Conservation (phyloP, 305 asterid species). For the Plantago coronopus region DNA sequence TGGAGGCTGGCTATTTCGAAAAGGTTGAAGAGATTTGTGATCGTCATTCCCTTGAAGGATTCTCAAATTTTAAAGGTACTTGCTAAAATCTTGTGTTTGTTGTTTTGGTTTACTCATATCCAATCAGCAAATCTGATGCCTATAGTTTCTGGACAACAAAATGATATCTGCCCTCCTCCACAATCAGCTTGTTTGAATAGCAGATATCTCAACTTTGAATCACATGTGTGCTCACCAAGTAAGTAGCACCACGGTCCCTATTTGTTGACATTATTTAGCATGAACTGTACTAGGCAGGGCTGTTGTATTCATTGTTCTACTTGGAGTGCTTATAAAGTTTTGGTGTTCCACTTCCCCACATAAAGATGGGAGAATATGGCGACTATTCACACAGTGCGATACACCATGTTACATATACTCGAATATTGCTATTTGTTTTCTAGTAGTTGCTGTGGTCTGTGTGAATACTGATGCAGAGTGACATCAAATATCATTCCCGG, state of each 20-base stretch:
- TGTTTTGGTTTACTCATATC: slow-evolving; percentile 2
- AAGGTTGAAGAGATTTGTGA: slow-evolving; percentile 91
- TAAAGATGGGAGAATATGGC: no score
- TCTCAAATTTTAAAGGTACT: slow-evolving; percentile 60
- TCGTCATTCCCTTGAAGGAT: slow-evolving; percentile 75
- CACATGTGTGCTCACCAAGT: no score
- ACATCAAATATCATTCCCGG: slow-evolving; percentile 6
- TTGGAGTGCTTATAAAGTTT: no score
- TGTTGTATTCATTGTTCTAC: no score
- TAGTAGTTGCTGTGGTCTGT: background rate
- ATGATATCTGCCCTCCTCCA: background rate
- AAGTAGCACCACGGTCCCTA: slow-evolving; percentile 1
- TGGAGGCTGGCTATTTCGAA: slow-evolving; percentile 95
- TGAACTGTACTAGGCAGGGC: background rate
- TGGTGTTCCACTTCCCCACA: no score
- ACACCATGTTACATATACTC: no score
- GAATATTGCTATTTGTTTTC: no score
- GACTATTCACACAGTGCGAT: no score
- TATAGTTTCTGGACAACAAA: no score
- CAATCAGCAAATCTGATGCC: background rate
- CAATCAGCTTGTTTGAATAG: slow-evolving; percentile 10
- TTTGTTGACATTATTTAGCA: slow-evolving; percentile 2
- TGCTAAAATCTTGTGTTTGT: slow-evolving; percentile 9
- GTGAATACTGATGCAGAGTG: slow-evolving; percentile 6
- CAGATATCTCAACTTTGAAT: no score